phyloP scores from a whole-genome alignment of 306 rosid species.

The Alnus glutinosa region DNA sequence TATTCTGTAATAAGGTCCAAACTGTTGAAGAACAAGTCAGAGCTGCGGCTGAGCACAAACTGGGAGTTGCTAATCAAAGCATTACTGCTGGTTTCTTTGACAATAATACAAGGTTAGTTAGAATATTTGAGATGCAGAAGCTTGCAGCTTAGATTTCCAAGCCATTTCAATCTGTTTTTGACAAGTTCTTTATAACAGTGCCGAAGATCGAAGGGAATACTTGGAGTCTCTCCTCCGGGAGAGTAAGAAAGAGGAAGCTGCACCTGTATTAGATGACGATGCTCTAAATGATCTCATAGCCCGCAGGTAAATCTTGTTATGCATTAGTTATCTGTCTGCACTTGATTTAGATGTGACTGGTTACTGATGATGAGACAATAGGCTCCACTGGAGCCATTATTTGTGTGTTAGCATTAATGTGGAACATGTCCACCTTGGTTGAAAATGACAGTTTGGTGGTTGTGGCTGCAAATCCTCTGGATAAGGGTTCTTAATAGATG shows the following conservation, averaged over 20 bases:
- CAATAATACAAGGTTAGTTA: slow-evolving; percentile 85
- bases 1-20: slow-evolving; percentile 68
- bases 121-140: slow-evolving; percentile 20
- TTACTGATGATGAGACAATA: slow-evolving; percentile 23
- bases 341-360: slow-evolving; percentile 1
- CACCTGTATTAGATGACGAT: slow-evolving; percentile 97
- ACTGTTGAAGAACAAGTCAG: slow-evolving; percentile 99
- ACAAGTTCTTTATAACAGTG: slow-evolving; percentile 56
- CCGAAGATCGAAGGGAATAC: slow-evolving; percentile 99
- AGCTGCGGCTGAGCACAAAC: slow-evolving; percentile 99
- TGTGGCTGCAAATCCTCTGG: slow-evolving; percentile 9
- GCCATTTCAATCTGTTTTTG: slow-evolving; percentile 26
- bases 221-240: slow-evolving; percentile 94
- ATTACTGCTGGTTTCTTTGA: slow-evolving; percentile 99
- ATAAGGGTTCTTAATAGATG: slow-evolving; percentile 7
- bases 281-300: slow-evolving; percentile 91
- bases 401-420: slow-evolving; percentile 21
- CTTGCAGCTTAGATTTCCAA: slow-evolving; percentile 18
- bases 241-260: slow-evolving; percentile 97
- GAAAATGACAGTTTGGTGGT: slow-evolving; percentile 11
- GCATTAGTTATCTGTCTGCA: slow-evolving; percentile 24
- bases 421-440: slow-evolving; percentile 18
- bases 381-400: slow-evolving; percentile 7
- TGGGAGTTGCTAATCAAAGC: slow-evolving; percentile 99
- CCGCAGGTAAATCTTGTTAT: slow-evolving; percentile 64